Evolutionary conservation across 176 grass and related monocot species (phyloP).

Genomic region (Elymus sibiricus): DNA sequence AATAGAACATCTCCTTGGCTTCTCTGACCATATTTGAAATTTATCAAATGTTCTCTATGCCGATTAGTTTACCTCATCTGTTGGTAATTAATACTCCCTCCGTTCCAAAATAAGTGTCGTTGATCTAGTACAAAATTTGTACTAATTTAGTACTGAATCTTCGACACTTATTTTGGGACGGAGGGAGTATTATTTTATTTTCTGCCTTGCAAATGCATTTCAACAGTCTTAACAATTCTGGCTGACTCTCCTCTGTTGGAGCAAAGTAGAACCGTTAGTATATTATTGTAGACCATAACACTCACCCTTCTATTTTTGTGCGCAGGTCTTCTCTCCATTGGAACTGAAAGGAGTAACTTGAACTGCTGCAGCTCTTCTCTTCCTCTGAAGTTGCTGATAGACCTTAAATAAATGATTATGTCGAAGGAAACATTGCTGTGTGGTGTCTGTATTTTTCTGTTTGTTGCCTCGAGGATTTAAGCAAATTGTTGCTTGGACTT

Average conservation of each 20-base stretch:
- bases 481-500: neutral
- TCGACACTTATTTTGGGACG: no score
- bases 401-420: slow-evolving; percentile 40
- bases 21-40: neutral
- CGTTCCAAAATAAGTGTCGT: no score
- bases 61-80: neutral
- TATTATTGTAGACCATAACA: neutral
- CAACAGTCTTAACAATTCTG: neutral
- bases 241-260: neutral
- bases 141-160: no score
- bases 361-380: slow-evolving; percentile 18
- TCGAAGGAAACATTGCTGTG: slow-evolving; percentile 37
- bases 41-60: neutral
- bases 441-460: slow-evolving; percentile 3
- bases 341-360: slow-evolving; percentile 15
- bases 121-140: no score
- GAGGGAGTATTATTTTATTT: no score
- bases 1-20: neutral
- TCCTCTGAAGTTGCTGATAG: slow-evolving; percentile 28
- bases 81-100: neutral
- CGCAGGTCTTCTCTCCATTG: slow-evolving; percentile 28
- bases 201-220: neutral
- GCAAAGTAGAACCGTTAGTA: neutral
- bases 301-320: neutral
- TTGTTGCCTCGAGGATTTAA: neutral